Conservation (phyloP, 2,329 filamentous ascomycete genomes). For the Fusarium protoensiforme region DNA sequence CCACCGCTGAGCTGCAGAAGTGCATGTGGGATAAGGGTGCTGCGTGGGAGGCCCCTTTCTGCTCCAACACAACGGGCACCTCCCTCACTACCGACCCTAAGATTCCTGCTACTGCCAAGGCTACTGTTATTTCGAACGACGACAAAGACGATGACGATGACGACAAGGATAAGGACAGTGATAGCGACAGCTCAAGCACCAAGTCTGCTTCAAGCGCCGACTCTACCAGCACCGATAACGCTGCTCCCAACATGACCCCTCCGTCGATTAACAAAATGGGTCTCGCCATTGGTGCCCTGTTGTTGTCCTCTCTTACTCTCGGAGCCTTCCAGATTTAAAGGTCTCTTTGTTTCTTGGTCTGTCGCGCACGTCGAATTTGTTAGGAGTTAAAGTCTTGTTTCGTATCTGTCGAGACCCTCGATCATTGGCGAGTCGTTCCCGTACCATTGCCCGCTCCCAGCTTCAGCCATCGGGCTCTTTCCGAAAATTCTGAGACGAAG, state of each 20-base stretch:
- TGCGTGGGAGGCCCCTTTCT: slow-evolving; percentile 53
- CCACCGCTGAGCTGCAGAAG: slow-evolving; percentile 38
- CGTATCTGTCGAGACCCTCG: no score
- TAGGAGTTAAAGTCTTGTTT: not conserved
- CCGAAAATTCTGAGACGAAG: no score
- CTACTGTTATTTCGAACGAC: slow-evolving; percentile 41
- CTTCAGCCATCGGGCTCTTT: no score
- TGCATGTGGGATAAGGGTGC: slow-evolving; percentile 55
- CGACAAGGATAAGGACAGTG: slow-evolving; percentile 3
- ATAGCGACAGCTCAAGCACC: not conserved
- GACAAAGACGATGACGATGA: slow-evolving; percentile 4
- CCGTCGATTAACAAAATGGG: slow-evolving; percentile 41
- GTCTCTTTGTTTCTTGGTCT: not conserved
- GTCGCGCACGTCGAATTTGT: not conserved
- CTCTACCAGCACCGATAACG: slow-evolving; percentile 9
- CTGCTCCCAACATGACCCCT: slow-evolving; percentile 1
- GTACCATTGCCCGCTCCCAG: no score
- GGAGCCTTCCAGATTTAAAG: slow-evolving; percentile 24
- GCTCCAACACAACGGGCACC: slow-evolving; percentile 52
- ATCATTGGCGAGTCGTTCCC: no score
- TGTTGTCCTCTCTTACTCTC: slow-evolving; percentile 44
- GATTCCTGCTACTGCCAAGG: slow-evolving; percentile 41
- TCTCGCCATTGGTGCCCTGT: slow-evolving; percentile 45
- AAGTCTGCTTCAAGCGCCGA: not conserved
- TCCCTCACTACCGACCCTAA: slow-evolving; percentile 51